Evolutionary conservation across 768 basidiomycete genomes (phyloP).

Genomic region (Crassisporium funariophilum): DNA sequence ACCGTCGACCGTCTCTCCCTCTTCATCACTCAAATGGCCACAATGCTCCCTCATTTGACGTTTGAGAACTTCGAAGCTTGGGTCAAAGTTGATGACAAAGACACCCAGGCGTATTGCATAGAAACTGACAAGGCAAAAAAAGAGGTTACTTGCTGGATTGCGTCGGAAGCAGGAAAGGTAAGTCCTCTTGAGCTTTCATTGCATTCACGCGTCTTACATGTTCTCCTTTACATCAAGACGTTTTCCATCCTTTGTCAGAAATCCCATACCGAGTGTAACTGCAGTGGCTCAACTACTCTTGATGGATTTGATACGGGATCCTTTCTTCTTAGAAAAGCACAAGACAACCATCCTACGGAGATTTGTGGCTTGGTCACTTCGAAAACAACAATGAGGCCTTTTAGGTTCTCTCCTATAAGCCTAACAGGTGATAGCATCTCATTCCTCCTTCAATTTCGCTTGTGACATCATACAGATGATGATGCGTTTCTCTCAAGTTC

Average conservation of each 20-base stretch:
- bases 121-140: background rate
- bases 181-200: background rate
- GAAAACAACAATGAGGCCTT: no score
- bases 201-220: background rate
- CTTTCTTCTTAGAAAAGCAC: no score
- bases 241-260: background rate
- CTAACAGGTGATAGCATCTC: constrained; percentile 9
- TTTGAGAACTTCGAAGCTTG: background rate
- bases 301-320: no score
- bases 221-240: background rate
- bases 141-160: constrained; percentile 9
- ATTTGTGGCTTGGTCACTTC: no score
- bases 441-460: background rate
- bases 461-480: constrained; percentile 6
- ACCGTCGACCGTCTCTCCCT: no score
- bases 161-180: constrained; percentile 21
- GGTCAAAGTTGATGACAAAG: background rate
- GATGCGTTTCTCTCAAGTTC: constrained; percentile 5
- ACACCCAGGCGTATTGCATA: background rate
- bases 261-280: background rate
- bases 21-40: no score
- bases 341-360: no score
- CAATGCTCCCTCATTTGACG: background rate
- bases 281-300: no score
- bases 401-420: constrained; percentile 12